A percentile compares a stretch with the other conserved stretches of the same genome.
These are phyloP conservation scores for Trichoderma cornu-damae DNA, from an alignment of 2,329 filamentous ascomycete genomes.

Conservation along the genomic window DNA sequence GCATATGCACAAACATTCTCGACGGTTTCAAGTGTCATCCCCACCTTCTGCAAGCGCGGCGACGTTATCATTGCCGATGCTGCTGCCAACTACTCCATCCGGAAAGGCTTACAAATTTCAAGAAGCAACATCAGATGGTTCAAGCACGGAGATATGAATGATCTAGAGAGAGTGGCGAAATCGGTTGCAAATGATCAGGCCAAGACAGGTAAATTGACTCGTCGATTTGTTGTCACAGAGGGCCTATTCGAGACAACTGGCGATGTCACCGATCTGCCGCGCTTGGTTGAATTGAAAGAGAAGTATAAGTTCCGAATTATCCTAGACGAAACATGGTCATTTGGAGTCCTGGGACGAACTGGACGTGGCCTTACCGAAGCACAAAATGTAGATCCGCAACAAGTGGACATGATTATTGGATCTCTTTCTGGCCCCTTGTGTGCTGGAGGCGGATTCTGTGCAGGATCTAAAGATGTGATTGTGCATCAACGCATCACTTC, in stretches of 20 bases:
- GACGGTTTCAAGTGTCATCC: constrained; percentile 94
- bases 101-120: constrained; percentile 89
- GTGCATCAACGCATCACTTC: constrained; percentile 94
- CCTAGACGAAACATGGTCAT: constrained; percentile 95
- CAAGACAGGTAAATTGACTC: constrained; percentile 76
- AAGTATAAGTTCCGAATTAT: constrained; percentile 98
- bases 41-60: constrained; percentile 92
- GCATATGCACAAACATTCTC: constrained; percentile 96
- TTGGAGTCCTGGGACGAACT: constrained; percentile 86
- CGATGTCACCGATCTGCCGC: constrained; percentile 78
- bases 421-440: constrained; percentile 86
- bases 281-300: constrained; percentile 86
- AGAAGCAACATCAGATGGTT: constrained; percentile 90
- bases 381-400: constrained; percentile 88
- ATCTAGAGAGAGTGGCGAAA: constrained; percentile 78
- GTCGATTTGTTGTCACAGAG: constrained; percentile 94
- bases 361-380: constrained; percentile 91
- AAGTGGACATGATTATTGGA: constrained; percentile 96
- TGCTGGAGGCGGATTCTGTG: constrained; percentile 92
- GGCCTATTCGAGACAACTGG: constrained; percentile 88
- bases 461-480: constrained; percentile 83
- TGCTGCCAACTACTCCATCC: constrained; percentile 87
- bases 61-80: constrained; percentile 96
- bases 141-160: constrained; percentile 92
- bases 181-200: constrained; percentile 84